phyloP scores from a whole-genome alignment of 805 yeast genomes.

The Kodamaea kakaduensis region DNA sequence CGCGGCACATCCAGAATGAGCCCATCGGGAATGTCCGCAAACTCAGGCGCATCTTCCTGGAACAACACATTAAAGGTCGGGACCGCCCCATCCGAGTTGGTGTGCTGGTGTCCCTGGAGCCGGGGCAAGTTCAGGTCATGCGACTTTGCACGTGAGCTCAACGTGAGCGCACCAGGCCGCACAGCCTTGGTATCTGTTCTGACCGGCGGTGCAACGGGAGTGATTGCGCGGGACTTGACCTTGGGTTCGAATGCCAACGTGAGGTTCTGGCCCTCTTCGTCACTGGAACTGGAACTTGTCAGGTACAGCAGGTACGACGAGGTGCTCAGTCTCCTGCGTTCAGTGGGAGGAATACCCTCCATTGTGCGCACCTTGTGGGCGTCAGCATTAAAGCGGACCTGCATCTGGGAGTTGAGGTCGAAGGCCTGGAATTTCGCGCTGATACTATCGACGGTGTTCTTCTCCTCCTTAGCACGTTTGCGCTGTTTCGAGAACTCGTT shows the following conservation, averaged over 20 bases:
- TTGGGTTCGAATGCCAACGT: conserved; percentile 44
- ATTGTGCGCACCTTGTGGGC: conserved; percentile 9
- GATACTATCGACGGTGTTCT: conserved; percentile 16
- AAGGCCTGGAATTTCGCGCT: conserved; percentile 34
- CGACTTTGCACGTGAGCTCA: conserved; percentile 35
- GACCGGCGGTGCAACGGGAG: not conserved
- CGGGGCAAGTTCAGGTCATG: conserved; percentile 40
- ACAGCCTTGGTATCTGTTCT: conserved; percentile 32
- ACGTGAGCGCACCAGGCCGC: conserved; percentile 17
- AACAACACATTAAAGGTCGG: conserved; percentile 22
- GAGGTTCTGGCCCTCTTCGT: conserved; percentile 40
- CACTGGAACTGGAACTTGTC: conserved; percentile 20
- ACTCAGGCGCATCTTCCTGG: conserved; percentile 28
- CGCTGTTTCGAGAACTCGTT: conserved; percentile 25
- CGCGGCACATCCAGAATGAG: conserved; percentile 31
- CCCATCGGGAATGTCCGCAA: conserved; percentile 33
- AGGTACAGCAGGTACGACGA: conserved; percentile 12
- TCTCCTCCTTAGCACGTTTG: not conserved
- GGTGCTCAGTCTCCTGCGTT: conserved; percentile 4
- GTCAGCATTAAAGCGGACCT: conserved; percentile 8
- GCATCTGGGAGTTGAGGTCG: conserved; percentile 36
- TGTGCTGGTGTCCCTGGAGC: conserved; percentile 14
- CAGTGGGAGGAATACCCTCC: conserved; percentile 22
- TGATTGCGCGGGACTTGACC: conserved; percentile 13
- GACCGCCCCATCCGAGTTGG: conserved; percentile 8